These are phyloP conservation scores for Pelargonium australe DNA, from an alignment of 441 rosid species.

Conservation along the genomic window DNA sequence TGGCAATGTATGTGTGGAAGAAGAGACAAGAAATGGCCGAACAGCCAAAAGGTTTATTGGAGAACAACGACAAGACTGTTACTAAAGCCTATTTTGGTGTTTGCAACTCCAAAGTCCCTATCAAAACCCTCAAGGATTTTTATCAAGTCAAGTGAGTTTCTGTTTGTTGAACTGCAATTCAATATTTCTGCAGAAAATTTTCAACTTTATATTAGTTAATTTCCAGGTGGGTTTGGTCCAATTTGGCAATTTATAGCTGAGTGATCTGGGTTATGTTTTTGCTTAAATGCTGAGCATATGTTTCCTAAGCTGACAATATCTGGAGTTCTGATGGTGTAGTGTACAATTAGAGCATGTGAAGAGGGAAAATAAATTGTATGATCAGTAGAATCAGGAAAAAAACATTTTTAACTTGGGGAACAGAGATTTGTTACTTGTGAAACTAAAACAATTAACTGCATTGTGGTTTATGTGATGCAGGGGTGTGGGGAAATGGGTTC, in stretches of 20 bases:
- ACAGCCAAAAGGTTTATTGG: slow-evolving; percentile 63
- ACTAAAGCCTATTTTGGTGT: slow-evolving; percentile 48
- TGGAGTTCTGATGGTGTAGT: not conserved
- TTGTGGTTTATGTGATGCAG: slow-evolving; percentile 30
- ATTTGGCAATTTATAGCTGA: no score
- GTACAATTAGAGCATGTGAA: not conserved
- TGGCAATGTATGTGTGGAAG: slow-evolving; percentile 49
- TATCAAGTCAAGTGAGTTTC: not conserved
- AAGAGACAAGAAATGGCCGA: slow-evolving; percentile 61
- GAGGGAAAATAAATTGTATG: not conserved
- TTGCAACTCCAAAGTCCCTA: slow-evolving; percentile 26
- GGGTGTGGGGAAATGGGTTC: slow-evolving; percentile 88
- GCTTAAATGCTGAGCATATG: no score
- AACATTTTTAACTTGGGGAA: no score
- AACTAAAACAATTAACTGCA: no score
- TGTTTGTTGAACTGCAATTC: not conserved
- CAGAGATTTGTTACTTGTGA: no score
- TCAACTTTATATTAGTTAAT: no score
- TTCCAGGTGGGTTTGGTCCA: no score
- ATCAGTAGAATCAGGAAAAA: no score
- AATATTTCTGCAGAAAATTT: no score
- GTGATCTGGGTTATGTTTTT: no score
- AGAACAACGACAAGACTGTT: slow-evolving; percentile 49
- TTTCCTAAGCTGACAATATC: no score
- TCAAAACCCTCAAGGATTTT: slow-evolving; percentile 6